Base-by-base conservation (phyloP, 2,329 filamentous ascomycete species). In the Monilinia fructicola region DNA sequence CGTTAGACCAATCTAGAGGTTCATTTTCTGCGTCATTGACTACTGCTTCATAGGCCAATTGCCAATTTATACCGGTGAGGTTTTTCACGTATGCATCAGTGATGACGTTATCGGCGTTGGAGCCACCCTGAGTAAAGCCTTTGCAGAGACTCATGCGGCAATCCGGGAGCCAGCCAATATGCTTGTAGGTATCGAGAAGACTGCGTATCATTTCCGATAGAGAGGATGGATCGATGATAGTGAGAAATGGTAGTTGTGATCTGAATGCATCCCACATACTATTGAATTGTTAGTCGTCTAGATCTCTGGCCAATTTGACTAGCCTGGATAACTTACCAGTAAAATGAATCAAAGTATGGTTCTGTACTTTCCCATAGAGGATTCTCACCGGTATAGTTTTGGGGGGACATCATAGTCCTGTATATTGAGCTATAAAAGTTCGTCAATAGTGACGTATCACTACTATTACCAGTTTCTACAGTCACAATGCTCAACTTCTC, bases 321-420 rank as follows among this genome's bases (percentile, higher is more conserved):
- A 84, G 83, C 16, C 79, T 76, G 0, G 82, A n/a, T 48, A 79
- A 2, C 59, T 52, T 61, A 71, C 70, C 73, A 75, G 44, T 75
- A 75, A 71, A 89, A 91, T 0, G 87, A 90, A 75, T 92, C 89
- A 73, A 88, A 92, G 72, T 91, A 91, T 1, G 88, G 89, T 75
- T 90, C 87, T 1, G 79, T 79, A 56, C 84, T 87, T 4, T 83
- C 70, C 87, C 89, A 92, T 0, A 86, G 74, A 0, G 88, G 87
- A 64, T 91, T 92, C 74, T 92, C 89, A 0, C 87, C 87, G 0
- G 89, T 91, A 70, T 90, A 90, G 70, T 91, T 89, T 71, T 91
- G 88, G 2, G 89, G 89, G 61, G 84, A 87, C 69, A 91, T 85
- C 83, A 90, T 85, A 2, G 86, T 84, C 16, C 88, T 80, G 74